A percentile compares a stretch with the other conserved stretches of the same genome.
These are phyloP conservation scores for Annulohypoxylon nitens DNA, from an alignment of 495 filamentous ascomycete species.

Conservation along the genomic window DNA sequence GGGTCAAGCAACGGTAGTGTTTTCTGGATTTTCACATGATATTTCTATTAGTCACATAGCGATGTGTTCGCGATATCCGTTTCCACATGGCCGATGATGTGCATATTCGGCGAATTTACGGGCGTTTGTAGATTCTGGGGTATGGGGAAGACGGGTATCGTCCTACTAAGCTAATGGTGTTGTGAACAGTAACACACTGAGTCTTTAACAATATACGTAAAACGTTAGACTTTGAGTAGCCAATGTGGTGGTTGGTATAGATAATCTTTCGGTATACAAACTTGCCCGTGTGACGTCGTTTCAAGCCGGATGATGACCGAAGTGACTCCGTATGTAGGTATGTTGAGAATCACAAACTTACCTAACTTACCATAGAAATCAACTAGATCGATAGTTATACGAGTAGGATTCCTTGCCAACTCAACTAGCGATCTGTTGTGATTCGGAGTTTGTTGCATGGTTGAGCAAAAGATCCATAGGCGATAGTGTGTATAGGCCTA, in stretches of 20 bases:
- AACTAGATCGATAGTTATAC: background rate
- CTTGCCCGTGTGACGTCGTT: background rate
- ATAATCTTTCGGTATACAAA: background rate
- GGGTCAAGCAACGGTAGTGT: background rate
- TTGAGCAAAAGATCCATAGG: background rate
- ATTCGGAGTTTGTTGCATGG: slow-evolving; percentile 1
- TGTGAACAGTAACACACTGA: background rate
- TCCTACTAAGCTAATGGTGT: background rate
- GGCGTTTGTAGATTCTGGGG: background rate
- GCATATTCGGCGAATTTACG: slow-evolving; percentile 1
- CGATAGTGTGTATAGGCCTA: slow-evolving; percentile 3
- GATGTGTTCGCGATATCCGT: background rate
- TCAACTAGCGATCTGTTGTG: background rate
- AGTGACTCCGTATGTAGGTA: slow-evolving; percentile 2
- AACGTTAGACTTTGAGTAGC: background rate
- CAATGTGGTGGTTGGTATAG: slow-evolving; percentile 1
- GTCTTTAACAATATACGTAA: background rate
- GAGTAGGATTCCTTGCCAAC: background rate
- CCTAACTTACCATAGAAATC: background rate
- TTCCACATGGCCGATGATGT: background rate
- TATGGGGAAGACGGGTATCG: background rate
- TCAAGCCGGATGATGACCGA: background rate
- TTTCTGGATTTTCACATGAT: background rate
- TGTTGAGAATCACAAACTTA: background rate
- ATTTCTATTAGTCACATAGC: background rate